Conservation (phyloP, 768 basidiomycete species). For the Amyloporia xantha region DNA sequence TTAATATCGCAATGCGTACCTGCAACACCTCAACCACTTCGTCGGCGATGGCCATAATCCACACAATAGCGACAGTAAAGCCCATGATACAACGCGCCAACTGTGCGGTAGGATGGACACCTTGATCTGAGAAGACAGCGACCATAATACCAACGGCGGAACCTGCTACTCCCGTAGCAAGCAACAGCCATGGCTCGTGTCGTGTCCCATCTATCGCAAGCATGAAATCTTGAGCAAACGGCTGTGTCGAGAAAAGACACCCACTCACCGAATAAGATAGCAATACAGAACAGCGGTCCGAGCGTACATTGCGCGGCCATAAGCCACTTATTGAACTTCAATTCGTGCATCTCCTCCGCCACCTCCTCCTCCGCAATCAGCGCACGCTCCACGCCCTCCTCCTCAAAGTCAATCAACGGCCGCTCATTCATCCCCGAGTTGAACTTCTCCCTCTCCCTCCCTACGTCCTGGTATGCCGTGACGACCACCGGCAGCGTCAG, state of each 20-base stretch:
- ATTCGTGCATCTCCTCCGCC: constrained; percentile 59
- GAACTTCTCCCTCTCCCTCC: constrained; percentile 32
- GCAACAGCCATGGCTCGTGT: constrained; percentile 43
- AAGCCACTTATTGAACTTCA: constrained; percentile 73
- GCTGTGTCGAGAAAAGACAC: not conserved
- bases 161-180: constrained; percentile 52
- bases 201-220: constrained; percentile 35
- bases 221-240: not conserved
- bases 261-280: constrained; percentile 70
- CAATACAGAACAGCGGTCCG: constrained; percentile 73
- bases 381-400: constrained; percentile 63
- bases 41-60: constrained; percentile 98
- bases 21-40: constrained; percentile 89
- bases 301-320: constrained; percentile 78
- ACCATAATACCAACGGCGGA: constrained; percentile 48
- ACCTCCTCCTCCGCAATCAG: constrained; percentile 72
- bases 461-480: constrained; percentile 37
- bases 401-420: constrained; percentile 63
- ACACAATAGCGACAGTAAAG: constrained; percentile 84
- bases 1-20: constrained; percentile 39
- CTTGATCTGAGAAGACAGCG: constrained; percentile 50
- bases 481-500: constrained; percentile 89
- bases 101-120: constrained; percentile 48
- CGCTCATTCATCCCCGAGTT: constrained; percentile 27
- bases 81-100: constrained; percentile 84